Conservation (phyloP, 2,329 filamentous ascomycete genomes). For the Ploettnerulaceae sp. region DNA sequence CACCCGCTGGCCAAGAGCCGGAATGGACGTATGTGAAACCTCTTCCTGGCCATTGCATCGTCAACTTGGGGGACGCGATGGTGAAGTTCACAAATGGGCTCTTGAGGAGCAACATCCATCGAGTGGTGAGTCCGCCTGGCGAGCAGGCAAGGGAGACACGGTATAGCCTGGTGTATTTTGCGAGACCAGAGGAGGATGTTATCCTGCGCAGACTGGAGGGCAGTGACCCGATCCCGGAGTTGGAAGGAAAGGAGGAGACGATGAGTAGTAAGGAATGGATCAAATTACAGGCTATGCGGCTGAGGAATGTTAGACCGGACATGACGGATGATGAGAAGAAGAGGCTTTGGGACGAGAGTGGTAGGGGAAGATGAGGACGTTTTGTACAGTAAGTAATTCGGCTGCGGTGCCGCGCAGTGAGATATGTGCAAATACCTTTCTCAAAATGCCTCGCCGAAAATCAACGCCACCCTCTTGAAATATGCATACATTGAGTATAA, state of each 20-base stretch:
- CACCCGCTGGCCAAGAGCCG: constrained; percentile 17
- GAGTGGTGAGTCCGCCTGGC: constrained; percentile 34
- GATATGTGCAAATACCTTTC: too few species aligned
- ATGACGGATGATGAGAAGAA: constrained; percentile 21
- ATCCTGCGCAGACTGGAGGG: constrained; percentile 23
- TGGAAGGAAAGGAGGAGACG: constrained; percentile 21
- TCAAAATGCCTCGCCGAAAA: too few species aligned
- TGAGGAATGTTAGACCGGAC: constrained; percentile 12
- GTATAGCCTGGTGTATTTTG: constrained; percentile 52
- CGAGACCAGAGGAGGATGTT: constrained; percentile 45
- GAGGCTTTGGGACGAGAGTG: constrained; percentile 21
- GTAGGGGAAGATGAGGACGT: constrained; percentile 13
- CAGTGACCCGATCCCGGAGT: constrained; percentile 22
- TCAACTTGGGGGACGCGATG: constrained; percentile 38
- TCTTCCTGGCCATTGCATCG: constrained; percentile 33
- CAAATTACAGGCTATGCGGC: constrained; percentile 22
- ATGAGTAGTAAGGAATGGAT: constrained; percentile 28
- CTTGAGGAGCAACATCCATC: constrained; percentile 34
- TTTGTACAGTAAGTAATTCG: not conserved
- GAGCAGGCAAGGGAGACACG: constrained; percentile 31
- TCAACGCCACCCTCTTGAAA: too few species aligned
- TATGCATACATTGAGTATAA: too few species aligned
- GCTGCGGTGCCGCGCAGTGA: too few species aligned
- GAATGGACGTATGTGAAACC: constrained; percentile 36
- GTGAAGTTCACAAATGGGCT: constrained; percentile 34